Base-by-base conservation (phyloP, 1,284 basidiomycete species). In the Naganishia cerealis region DNA sequence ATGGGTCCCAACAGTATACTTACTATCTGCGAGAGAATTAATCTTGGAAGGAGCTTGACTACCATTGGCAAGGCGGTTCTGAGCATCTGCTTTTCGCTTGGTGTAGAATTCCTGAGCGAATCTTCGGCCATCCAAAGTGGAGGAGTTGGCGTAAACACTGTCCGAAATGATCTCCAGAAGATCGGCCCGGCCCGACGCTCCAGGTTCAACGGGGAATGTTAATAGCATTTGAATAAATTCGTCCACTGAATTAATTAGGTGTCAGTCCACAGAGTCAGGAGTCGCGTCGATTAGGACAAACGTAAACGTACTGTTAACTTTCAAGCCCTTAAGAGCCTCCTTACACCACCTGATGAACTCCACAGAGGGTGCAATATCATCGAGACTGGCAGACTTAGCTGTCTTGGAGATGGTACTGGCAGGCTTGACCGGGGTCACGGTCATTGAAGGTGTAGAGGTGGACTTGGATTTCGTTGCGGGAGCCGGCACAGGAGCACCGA, bases 261-360 rank as follows among this genome's bases (percentile, higher is more conserved):
- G 24, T 26, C 68, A 46, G 72, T 71, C 46, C 72, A 70, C 71
- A 52, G 67, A 12, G 29, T 42, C 36, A 53, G 10, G n/a, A 5
- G 53, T 29, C n/a, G 12, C n/a, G n/a, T 26, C 36, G 38, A 29
- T 33, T 33, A 2, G 18, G 24, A 12, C 42, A 10, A 26, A n/a
- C 43, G 16, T n/a, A 42, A n/a, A 78, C 75, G 73, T 77, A 93
- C 91, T 85, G 77, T 92, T 92, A 70, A 93, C 90, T 24, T 87
- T 91, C 62, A 97, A 82, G 8, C 94, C 95, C 75, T 90, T 91
- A 66, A 99, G 81, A 2, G 92, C 88, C 69, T 92, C 90, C 73
- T 87, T 88, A 73, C 93, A 84, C 93, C 96, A 98, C 75, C 88
- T 88, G 75, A 98, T 82, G 81, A 99, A 98, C 67, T 99, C 95